phyloP scores from a whole-genome alignment of 345 rosid species.

The Bruguiera gymnorhiza region DNA sequence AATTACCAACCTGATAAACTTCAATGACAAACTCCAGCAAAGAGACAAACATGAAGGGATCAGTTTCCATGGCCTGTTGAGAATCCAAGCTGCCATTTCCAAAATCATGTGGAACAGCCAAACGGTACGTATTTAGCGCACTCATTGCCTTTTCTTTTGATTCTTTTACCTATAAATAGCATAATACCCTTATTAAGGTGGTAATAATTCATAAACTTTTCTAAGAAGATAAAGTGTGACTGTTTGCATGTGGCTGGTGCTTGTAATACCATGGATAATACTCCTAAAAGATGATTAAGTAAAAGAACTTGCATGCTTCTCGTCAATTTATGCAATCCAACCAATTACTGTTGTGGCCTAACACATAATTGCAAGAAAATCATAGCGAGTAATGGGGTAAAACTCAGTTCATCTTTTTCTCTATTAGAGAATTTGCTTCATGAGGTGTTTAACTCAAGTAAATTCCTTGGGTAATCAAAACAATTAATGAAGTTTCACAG shows the following conservation, averaged over 20 bases:
- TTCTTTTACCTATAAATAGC: conserved; percentile 65
- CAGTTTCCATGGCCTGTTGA: conserved; percentile 46
- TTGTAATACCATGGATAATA: not conserved
- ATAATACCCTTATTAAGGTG: conserved; percentile 16
- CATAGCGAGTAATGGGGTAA: too few relatives aligned
- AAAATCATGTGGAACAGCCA: conserved; percentile 46
- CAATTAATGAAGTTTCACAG: too few relatives aligned
- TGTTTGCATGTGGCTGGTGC: not conserved
- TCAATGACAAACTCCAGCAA: conserved; percentile 91
- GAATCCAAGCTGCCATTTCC: conserved; percentile 48
- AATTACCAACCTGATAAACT: conserved; percentile 64
- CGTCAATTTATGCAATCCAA: too few relatives aligned
- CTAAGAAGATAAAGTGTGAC: not conserved
- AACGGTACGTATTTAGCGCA: conserved; percentile 58
- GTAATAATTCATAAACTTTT: not conserved
- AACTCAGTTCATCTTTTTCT: too few relatives aligned
- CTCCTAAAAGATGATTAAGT: not conserved
- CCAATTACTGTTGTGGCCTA: too few relatives aligned
- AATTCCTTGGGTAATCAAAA: too few relatives aligned
- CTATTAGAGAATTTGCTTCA: too few relatives aligned
- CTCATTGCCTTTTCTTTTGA: conserved; percentile 89
- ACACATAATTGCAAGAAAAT: too few relatives aligned
- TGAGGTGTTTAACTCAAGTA: too few relatives aligned
- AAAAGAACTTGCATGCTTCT: not conserved
- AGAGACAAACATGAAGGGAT: conserved; percentile 63